phyloP scores from a whole-genome alignment of 202 grass and related monocot genomes.

The Schoenoplectus triqueter region DNA sequence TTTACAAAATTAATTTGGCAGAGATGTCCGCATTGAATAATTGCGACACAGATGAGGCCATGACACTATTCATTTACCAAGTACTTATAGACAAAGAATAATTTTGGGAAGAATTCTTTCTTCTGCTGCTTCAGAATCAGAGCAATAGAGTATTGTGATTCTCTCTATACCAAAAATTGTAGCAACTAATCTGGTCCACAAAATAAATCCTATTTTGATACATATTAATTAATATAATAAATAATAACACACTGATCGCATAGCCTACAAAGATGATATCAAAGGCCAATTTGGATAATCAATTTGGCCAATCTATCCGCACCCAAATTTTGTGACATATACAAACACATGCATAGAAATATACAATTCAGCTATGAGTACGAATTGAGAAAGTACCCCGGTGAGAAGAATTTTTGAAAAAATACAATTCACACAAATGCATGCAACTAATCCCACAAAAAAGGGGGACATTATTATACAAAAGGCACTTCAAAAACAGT shows the following conservation, averaged over 20 bases:
- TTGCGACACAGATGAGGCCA: not conserved
- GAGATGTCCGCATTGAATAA: constrained; percentile 6
- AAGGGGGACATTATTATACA: not conserved
- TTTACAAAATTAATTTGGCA: not conserved
- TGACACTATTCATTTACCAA: not conserved
- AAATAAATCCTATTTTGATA: constrained; percentile 9
- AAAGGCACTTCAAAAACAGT: not conserved
- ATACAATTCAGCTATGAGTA: constrained; percentile 6
- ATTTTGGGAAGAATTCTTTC: not conserved
- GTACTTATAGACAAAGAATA: not conserved
- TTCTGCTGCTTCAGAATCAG: not conserved
- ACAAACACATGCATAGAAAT: not conserved
- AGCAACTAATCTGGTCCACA: not conserved
- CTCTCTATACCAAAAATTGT: not conserved
- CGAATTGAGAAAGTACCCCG: not conserved
- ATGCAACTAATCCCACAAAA: not conserved
- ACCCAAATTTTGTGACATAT: constrained; percentile 20
- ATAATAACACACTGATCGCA: not conserved
- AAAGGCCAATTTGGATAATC: not conserved
- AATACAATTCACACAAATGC: not conserved
- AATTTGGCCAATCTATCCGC: not conserved
- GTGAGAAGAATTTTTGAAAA: not conserved
- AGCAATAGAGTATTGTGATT: not conserved
- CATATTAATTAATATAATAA: constrained; percentile 2
- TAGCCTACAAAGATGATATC: not conserved